phyloP scores from a whole-genome alignment of 73 alveolate genomes.

The Tetrahymena elliotti region DNA sequence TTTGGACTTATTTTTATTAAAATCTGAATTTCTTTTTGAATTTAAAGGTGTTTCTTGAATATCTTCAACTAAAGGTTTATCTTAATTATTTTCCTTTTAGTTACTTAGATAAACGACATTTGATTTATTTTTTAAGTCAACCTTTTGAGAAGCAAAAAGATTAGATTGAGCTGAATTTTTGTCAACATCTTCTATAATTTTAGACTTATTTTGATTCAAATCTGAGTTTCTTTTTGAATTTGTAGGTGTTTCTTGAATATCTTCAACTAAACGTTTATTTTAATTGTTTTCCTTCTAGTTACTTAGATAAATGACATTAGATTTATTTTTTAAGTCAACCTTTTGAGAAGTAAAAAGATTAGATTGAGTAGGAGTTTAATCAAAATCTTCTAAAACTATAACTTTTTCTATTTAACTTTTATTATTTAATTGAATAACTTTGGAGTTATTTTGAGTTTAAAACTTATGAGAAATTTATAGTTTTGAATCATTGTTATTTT shows the following conservation, averaged over 20 bases:
- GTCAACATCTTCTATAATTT: neutral
- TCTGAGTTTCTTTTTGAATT: neutral
- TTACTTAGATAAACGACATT: neutral
- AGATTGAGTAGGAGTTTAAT: neutral
- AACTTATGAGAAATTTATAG: too few relatives aligned
- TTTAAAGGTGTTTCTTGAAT: neutral
- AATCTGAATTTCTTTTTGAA: neutral
- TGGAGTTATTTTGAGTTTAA: neutral
- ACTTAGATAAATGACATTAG: neutral
- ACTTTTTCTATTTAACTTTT: neutral
- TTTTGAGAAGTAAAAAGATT: neutral
- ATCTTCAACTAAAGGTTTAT: neutral
- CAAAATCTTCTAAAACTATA: neutral
- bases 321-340: neutral
- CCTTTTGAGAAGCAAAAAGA: neutral
- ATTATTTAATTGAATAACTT: neutral
- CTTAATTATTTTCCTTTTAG: neutral
- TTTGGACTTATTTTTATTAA: neutral
- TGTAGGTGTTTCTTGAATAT: neutral
- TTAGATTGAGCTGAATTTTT: neutral
- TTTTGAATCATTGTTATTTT: neutral
- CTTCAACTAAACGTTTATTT: neutral
- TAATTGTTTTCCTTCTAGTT: neutral
- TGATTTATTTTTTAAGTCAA: neutral
- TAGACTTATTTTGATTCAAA: neutral